phyloP scores from a whole-genome alignment of 345 rosid genomes.

The Carallia pectinifolia region DNA sequence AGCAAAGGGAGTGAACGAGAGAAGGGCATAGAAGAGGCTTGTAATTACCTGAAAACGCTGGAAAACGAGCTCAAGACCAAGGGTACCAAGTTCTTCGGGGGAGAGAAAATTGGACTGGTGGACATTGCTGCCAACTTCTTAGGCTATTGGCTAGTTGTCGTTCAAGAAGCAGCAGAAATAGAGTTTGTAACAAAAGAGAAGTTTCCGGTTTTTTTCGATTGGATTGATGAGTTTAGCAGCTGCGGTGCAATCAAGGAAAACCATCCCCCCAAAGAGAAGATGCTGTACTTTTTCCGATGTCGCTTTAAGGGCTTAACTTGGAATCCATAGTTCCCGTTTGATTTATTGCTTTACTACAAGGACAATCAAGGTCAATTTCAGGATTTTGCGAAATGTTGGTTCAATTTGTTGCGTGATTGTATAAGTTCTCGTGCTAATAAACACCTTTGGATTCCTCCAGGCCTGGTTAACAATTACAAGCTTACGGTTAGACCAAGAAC shows the following conservation, averaged over 20 bases:
- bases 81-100: constrained; percentile 47
- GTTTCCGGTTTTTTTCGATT: constrained; percentile 40
- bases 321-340: background rate
- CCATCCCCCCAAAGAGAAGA: constrained; percentile 43
- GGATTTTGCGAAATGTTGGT: too few relatives aligned
- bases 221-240: constrained; percentile 37
- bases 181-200: constrained; percentile 42
- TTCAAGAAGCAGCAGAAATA: constrained; percentile 40
- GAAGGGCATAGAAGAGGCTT: constrained; percentile 37
- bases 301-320: background rate
- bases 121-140: constrained; percentile 50
- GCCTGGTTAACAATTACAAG: too few relatives aligned
- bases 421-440: too few relatives aligned
- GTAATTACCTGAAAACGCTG: constrained; percentile 31
- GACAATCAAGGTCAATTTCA: too few relatives aligned
- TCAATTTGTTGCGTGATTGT: too few relatives aligned
- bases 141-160: constrained; percentile 38
- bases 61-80: constrained; percentile 54
- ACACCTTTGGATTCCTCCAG: too few relatives aligned
- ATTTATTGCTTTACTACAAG: too few relatives aligned
- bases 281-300: constrained; percentile 24
- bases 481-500: too few relatives aligned
- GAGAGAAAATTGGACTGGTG: constrained; percentile 53
- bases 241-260: constrained; percentile 32
- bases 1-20: constrained; percentile 29